Conservation (phyloP, 176 grass and related monocot species). For the Aegilops umbellulata region DNA sequence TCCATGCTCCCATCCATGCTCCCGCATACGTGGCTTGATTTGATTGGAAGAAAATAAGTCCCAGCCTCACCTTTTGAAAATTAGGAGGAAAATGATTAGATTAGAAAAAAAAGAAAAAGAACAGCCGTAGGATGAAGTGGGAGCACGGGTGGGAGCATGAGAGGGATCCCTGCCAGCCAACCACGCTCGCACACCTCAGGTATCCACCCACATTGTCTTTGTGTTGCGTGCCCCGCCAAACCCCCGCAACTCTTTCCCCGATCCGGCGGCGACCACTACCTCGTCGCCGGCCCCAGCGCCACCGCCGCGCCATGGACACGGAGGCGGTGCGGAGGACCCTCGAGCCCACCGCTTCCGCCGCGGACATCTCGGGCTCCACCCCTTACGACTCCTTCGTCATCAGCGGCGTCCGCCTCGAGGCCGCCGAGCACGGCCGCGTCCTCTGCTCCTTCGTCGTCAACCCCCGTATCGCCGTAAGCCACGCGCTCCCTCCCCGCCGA, state of each 20-base stretch:
- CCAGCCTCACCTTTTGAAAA: too few relatives aligned
- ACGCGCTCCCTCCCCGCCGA: not conserved
- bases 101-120: too few relatives aligned
- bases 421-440: constrained; percentile 56
- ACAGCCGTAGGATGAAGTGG: too few relatives aligned
- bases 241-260: not conserved
- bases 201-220: too few relatives aligned
- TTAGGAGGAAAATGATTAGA: too few relatives aligned
- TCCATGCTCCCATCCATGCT: too few relatives aligned
- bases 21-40: too few relatives aligned
- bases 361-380: constrained; percentile 16
- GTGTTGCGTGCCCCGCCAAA: not conserved
- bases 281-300: not conserved
- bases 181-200: not conserved
- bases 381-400: constrained; percentile 58
- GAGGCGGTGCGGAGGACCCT: constrained; percentile 55
- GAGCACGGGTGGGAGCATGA: too few relatives aligned
- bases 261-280: not conserved
- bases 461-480: constrained; percentile 52
- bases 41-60: too few relatives aligned
- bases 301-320: constrained; percentile 45
- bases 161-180: not conserved
- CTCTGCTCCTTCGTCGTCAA: constrained; percentile 73
- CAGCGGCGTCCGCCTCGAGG: constrained; percentile 49
- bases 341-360: constrained; percentile 12